phyloP scores from a whole-genome alignment of 371 early-diverging fungal species.

The Chytridium lagenaria region DNA sequence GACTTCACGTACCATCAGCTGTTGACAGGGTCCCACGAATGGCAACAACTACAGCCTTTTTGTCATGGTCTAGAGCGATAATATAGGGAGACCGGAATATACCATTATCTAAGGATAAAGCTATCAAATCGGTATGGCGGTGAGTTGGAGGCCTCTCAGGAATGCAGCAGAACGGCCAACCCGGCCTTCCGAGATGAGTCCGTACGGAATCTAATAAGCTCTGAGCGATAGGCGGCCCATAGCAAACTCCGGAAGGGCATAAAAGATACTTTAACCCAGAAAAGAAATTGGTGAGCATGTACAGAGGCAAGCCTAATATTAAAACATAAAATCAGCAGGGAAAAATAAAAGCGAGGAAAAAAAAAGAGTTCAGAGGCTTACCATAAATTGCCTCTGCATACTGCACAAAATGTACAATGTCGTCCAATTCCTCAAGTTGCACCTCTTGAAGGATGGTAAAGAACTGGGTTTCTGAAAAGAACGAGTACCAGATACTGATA shows the following conservation, averaged over 20 bases:
- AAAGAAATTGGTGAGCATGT: slow-evolving; percentile 45
- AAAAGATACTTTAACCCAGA: slow-evolving; percentile 35
- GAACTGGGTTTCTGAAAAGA: neutral
- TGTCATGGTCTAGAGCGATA: slow-evolving; percentile 44
- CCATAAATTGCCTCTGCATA: slow-evolving; percentile 52
- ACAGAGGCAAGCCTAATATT: slow-evolving; percentile 43
- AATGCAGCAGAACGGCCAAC: slow-evolving; percentile 38
- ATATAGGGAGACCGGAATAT: slow-evolving; percentile 46
- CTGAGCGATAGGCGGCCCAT: slow-evolving; percentile 17
- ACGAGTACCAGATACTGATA: neutral
- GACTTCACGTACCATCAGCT: slow-evolving; percentile 38
- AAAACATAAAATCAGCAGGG: neutral
- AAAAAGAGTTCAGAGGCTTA: neutral
- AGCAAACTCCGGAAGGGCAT: slow-evolving; percentile 39
- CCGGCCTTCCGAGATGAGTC: slow-evolving; percentile 35
- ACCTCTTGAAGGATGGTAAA: neutral
- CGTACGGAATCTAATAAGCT: slow-evolving; percentile 40
- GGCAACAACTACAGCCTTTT: slow-evolving; percentile 43
- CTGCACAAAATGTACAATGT: slow-evolving; percentile 39
- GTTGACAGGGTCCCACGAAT: slow-evolving; percentile 48
- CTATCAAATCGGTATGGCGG: slow-evolving; percentile 40
- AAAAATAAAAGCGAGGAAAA: neutral
- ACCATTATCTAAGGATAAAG: slow-evolving; percentile 40
- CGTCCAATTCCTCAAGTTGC: slow-evolving; percentile 26
- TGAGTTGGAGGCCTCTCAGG: slow-evolving; percentile 25